Evolutionary conservation across 2,329 filamentous ascomycete species (phyloP), one percentile per base, ranked within the genome.

Genomic region (Colletotrichum gloeosporioides): DNA sequence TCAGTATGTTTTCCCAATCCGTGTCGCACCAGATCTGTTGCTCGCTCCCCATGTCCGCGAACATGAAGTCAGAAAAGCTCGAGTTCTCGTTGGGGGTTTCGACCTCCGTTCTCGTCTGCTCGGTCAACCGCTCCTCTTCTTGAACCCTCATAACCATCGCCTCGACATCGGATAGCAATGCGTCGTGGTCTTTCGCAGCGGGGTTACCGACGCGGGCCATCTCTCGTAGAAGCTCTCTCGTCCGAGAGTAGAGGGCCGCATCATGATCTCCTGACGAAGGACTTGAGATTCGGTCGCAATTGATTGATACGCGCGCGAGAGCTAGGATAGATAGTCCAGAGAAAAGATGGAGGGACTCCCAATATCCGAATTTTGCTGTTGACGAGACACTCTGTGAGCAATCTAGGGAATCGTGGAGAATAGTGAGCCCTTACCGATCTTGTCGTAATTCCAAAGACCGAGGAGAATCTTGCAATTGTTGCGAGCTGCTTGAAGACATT

Each of bases 291-390:
- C 62, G 34, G 32, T 22, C 3, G 29, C 8, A 1, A 10, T 61
- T 6, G 44, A 57, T 13, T 25, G 53, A 32, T 69, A 70, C 65
- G 10, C 57, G 73, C 3, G 79, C 73, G 7, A 81, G 65, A 3
- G 71, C 61, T 25, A 80, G 69, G 10, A 81, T 79, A 10, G 77
- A 77, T 0, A 81, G 63, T 57, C 78, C 69, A 1, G 80, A 81
- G 63, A 81, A 81, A 5, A 81, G 75, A 34, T 80, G 80, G 12
- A 81, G 76, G 1, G 79, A 79, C 25, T 81, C 78, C 78, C 79
- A 81, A 29, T 80, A 80, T 7, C 80, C 79, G 18, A 78, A 81
- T 36, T 78, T 78, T 2, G 79, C 80, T 79, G 13, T 53, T 15
- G n/a, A 9, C 0, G 18, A 27, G 9, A 15, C 8, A 18, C 3